phyloP scores from a whole-genome alignment of 192 early-diverging fungal genomes.

The Coemansia sp. region DNA sequence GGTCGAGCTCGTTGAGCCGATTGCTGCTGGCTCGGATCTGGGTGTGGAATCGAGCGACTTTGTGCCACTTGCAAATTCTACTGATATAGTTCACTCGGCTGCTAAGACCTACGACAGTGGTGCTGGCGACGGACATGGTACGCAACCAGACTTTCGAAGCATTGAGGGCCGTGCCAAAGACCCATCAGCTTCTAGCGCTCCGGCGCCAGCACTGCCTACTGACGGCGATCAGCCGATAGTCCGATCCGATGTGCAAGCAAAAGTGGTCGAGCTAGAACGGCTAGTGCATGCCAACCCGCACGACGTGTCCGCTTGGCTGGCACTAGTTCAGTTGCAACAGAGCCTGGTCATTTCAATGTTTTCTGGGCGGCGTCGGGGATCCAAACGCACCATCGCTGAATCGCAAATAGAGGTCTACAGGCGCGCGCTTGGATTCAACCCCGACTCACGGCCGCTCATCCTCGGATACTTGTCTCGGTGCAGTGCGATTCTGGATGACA shows the following conservation, averaged over 20 bases:
- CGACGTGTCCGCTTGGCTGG: slow-evolving; percentile 30
- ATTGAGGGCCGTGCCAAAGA: slow-evolving; percentile 22
- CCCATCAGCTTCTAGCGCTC: background rate
- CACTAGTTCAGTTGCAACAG: slow-evolving; percentile 15
- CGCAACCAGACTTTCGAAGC: slow-evolving; percentile 18
- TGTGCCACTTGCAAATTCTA: slow-evolving; percentile 2
- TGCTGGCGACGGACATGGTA: background rate
- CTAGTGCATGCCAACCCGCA: slow-evolving; percentile 7
- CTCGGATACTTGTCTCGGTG: slow-evolving; percentile 28
- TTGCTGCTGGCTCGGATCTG: background rate
- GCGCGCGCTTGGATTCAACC: slow-evolving; percentile 15
- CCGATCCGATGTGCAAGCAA: background rate
- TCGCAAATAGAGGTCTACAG: slow-evolving; percentile 24
- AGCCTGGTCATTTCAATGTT: slow-evolving; percentile 14
- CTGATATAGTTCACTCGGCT: background rate
- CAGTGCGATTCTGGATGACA: slow-evolving; percentile 13
- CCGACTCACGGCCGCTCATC: slow-evolving; percentile 4
- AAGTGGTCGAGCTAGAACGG: slow-evolving; percentile 7
- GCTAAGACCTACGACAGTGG: slow-evolving; percentile 24
- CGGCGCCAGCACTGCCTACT: background rate
- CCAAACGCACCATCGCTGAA: slow-evolving; percentile 15
- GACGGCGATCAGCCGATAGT: background rate
- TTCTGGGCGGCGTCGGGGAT: background rate
- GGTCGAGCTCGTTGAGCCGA: slow-evolving; percentile 3
- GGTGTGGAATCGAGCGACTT: background rate